A percentile compares a stretch with the other conserved stretches of the same genome.
Conservation (phyloP, 768 basidiomycete genomes). For the Hericium coralloides region DNA sequence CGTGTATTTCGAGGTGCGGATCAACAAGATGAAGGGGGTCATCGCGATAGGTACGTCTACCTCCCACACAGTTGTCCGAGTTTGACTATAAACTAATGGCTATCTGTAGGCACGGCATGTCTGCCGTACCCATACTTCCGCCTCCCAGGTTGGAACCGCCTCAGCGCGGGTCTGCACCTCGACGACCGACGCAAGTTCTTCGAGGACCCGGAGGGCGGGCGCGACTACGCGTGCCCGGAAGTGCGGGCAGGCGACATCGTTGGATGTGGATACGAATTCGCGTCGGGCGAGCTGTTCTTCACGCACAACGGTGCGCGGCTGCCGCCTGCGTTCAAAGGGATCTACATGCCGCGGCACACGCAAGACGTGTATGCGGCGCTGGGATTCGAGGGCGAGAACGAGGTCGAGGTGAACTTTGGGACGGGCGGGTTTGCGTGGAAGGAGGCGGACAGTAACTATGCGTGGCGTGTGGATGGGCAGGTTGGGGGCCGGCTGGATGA, state of each 20-base stretch:
- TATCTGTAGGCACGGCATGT: conserved; percentile 46
- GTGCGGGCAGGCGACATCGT: conserved; percentile 41
- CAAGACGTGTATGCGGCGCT: conserved; percentile 59
- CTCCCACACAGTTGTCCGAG: neutral
- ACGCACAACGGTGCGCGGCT: conserved; percentile 54
- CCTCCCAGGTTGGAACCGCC: conserved; percentile 64
- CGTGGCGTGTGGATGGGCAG: conserved; percentile 56
- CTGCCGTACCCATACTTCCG: conserved; percentile 57
- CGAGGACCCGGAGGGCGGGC: conserved; percentile 56
- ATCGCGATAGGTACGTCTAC: conserved; percentile 45
- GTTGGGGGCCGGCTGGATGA: conserved; percentile 29
- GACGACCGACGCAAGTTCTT: conserved; percentile 71
- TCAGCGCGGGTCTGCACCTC: conserved; percentile 56
- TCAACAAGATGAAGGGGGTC: conserved; percentile 48
- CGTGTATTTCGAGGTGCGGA: conserved; percentile 55
- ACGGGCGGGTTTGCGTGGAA: conserved; percentile 49
- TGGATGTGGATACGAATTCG: conserved; percentile 59
- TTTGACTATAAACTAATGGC: neutral
- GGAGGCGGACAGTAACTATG: conserved; percentile 50
- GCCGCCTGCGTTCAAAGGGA: conserved; percentile 46
- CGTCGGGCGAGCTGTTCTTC: conserved; percentile 45
- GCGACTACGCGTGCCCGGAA: conserved; percentile 37
- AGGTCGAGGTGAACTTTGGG: conserved; percentile 60
- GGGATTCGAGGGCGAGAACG: conserved; percentile 45
- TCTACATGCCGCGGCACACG: conserved; percentile 42